Percentiles rank a stretch among this genome's conserved stretches.
These are phyloP conservation scores for Pelargonium myrrhifolium DNA, from an alignment of 441 rosid species.

Conservation along the genomic window DNA sequence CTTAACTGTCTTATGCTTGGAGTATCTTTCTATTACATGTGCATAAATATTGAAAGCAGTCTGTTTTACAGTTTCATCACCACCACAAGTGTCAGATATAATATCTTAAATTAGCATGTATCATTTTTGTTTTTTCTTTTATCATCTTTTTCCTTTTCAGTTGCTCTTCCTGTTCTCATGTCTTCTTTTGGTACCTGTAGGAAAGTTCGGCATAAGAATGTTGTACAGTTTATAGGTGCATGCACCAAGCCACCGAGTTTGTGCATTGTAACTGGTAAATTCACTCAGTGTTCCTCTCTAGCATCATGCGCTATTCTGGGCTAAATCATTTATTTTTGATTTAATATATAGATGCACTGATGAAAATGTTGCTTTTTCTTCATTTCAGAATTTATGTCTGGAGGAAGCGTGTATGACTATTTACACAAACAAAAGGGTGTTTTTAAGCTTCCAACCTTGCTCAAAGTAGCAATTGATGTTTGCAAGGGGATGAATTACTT, in stretches of 20 bases:
- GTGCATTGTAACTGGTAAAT: slow-evolving; percentile 60
- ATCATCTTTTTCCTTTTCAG: neutral
- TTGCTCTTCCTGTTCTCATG: slow-evolving; percentile 13
- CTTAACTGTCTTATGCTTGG: too few species aligned
- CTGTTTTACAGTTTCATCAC: too few species aligned
- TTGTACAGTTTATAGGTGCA: slow-evolving; percentile 73
- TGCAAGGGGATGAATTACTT: slow-evolving; percentile 75
- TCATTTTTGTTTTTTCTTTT: neutral
- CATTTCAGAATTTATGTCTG: slow-evolving; percentile 54
- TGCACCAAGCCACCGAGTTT: slow-evolving; percentile 67
- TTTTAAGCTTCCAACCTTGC: slow-evolving; percentile 60
- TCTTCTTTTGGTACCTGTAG: slow-evolving; percentile 29
- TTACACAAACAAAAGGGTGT: slow-evolving; percentile 61
- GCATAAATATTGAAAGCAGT: too few species aligned
- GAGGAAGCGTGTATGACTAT: slow-evolving; percentile 75
- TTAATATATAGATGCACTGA: neutral
- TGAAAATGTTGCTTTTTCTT: neutral
- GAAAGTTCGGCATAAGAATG: slow-evolving; percentile 70
- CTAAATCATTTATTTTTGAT: neutral
- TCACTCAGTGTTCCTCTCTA: slow-evolving; percentile 8
- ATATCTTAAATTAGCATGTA: too few species aligned
- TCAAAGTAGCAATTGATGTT: slow-evolving; percentile 64
- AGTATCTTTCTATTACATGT: too few species aligned
- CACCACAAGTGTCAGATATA: too few species aligned
- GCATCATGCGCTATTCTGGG: neutral